Evolutionary conservation across 441 rosid genomes (phyloP).

Genomic region (Kokia cookei): DNA sequence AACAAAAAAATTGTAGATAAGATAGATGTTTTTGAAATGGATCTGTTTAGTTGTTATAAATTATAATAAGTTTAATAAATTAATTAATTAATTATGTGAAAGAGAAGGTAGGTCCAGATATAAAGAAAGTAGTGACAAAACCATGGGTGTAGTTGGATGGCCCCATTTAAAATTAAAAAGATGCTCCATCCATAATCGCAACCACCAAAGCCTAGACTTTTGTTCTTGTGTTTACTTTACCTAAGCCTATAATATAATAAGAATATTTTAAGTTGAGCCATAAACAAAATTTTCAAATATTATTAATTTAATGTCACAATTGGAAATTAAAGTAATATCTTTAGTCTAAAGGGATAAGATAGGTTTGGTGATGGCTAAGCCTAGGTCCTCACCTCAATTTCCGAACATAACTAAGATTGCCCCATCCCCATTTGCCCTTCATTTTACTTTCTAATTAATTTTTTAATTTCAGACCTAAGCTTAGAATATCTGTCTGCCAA

Average conservation of each 20-base stretch:
- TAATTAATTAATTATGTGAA: too few relatives aligned
- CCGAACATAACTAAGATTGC: neutral
- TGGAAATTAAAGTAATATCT: neutral
- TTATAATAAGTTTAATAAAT: too few relatives aligned
- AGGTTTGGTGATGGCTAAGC: neutral
- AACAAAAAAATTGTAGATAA: neutral
- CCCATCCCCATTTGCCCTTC: neutral
- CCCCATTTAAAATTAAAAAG: neutral
- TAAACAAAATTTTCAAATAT: too few relatives aligned
- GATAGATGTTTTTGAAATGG: neutral
- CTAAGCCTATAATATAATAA: too few relatives aligned
- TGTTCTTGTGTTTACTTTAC: too few relatives aligned
- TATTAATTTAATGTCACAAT: too few relatives aligned
- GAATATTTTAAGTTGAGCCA: too few relatives aligned
- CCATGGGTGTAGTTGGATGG: neutral
- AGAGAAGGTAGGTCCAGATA: too few relatives aligned
- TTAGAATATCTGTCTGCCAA: slow-evolving; percentile 10
- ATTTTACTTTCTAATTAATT: neutral
- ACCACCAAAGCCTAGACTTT: too few relatives aligned
- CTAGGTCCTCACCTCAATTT: neutral
- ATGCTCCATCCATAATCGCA: neutral
- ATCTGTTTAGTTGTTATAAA: neutral
- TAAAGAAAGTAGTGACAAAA: too few relatives aligned
- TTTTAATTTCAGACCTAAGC: neutral
- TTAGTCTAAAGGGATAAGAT: slow-evolving; percentile 2